Base-by-base conservation (phyloP, 202 grass and related monocot genomes). In the Saccharum hybrid region DNA sequence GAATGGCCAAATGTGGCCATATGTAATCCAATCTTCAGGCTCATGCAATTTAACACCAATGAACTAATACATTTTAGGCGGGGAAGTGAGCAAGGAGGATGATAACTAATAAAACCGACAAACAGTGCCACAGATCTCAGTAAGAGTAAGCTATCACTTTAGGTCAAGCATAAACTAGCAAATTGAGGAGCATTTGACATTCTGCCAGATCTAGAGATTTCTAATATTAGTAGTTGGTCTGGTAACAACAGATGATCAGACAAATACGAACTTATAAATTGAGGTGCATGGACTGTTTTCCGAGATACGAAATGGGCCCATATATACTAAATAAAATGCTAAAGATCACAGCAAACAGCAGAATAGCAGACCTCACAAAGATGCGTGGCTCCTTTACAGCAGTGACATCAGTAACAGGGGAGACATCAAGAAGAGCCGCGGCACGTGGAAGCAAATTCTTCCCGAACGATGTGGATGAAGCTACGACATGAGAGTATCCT, bases 361-460 rank as follows among this genome's bases (percentile, higher is more conserved):
- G 56, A 39, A 51, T 81, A 77, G 13, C 68, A 36, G 76, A 98
- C 96, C 96, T 95, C 63, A 94, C 89, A 90, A 98, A 95, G 48
- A 98, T 75, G 8, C 36, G 74, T 69, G 83, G 78, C 78, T 95
- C 96, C 56, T 63, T 86, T 85, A 98, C 84, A 41, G 80, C 78
- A 78, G 83, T 91, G 82, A 98, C 89, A 68, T 98, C 96, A 4
- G 96, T 98, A 74, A 98, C 74, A 74, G 96, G 93, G 79, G 92
- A 95, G 18, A 98, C 96, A 86, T 98, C 93, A 37, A 98, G 89
- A 74, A 98, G 85, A 74, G 96, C 93, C 1, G 96, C 96, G 1
- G 87, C 87, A 19, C 93, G 96, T 56, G 96, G 96, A 66, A 98
- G 83, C 66, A 98, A 23, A 86, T 98, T 98, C 89, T 98, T 98